Evolutionary conservation across 805 yeast genomes (phyloP).

Genomic region (Pichia membranifaciens): DNA sequence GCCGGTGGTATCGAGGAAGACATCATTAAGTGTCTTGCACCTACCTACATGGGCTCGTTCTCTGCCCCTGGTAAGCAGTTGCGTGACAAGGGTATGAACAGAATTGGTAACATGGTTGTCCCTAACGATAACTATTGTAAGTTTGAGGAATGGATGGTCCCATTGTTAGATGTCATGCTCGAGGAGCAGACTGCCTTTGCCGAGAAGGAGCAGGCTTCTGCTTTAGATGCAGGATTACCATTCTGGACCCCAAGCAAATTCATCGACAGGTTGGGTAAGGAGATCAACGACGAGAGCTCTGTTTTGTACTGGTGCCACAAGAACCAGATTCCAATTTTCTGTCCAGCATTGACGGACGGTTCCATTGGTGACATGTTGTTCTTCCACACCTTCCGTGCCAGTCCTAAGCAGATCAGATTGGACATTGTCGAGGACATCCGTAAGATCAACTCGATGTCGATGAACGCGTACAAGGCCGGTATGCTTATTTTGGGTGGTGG

Average conservation of each 20-base stretch:
- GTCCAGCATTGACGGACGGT: slow-evolving; percentile 98
- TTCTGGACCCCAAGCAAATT: slow-evolving; percentile 93
- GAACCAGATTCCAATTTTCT: slow-evolving; percentile 91
- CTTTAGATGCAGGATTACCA: slow-evolving; percentile 60
- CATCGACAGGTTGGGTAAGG: slow-evolving; percentile 90
- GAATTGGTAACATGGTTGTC: slow-evolving; percentile 94
- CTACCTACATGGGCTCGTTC: slow-evolving; percentile 93
- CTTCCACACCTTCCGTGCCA: slow-evolving; percentile 94
- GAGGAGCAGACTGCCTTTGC: slow-evolving; percentile 80
- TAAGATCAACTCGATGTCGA: slow-evolving; percentile 83
- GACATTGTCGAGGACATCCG: slow-evolving; percentile 95
- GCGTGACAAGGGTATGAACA: slow-evolving; percentile 93
- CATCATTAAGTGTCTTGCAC: slow-evolving; percentile 91
- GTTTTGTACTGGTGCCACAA: slow-evolving; percentile 98
- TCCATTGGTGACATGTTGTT: slow-evolving; percentile 98
- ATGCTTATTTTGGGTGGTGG: slow-evolving; percentile 98
- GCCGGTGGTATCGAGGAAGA: slow-evolving; percentile 99
- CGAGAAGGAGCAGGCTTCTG: slow-evolving; percentile 44
- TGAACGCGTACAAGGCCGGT: slow-evolving; percentile 92
- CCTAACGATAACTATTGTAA: slow-evolving; percentile 97
- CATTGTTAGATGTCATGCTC: slow-evolving; percentile 78
- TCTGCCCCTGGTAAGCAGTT: slow-evolving; percentile 70
- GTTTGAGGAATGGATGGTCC: slow-evolving; percentile 98
- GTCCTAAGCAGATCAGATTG: slow-evolving; percentile 81
- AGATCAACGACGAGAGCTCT: slow-evolving; percentile 87